Evolutionary conservation across 2,329 filamentous ascomycete species (phyloP).

Genomic region (Talaromyces sp.): DNA sequence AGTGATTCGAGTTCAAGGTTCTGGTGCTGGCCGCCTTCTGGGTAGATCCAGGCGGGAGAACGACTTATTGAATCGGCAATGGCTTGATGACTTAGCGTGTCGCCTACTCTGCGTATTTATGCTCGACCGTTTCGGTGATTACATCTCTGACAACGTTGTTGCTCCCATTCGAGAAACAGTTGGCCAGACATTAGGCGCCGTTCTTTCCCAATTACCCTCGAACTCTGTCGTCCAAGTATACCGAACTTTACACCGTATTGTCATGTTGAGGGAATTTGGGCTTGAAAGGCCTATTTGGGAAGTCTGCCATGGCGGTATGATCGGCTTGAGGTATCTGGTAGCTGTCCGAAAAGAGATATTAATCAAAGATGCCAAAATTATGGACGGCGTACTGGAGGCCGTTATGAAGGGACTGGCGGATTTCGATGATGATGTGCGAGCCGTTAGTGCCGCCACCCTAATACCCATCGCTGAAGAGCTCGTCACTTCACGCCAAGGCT

Average conservation of each 20-base stretch:
- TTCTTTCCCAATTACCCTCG: constrained; percentile 75
- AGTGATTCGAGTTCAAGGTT: constrained; percentile 84
- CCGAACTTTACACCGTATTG: constrained; percentile 75
- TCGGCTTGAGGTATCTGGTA: constrained; percentile 89
- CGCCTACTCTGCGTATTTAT: constrained; percentile 93
- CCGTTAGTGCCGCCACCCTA: constrained; percentile 93
- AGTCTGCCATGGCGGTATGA: constrained; percentile 96
- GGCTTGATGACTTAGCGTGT: constrained; percentile 93
- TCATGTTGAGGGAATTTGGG: constrained; percentile 80
- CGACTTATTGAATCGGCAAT: constrained; percentile 70
- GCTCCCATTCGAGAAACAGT: constrained; percentile 94
- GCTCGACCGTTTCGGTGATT: constrained; percentile 95
- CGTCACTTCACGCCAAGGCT: constrained; percentile 72
- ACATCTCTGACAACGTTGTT: constrained; percentile 94
- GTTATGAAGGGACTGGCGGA: constrained; percentile 95
- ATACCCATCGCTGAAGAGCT: constrained; percentile 96
- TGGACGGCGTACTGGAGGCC: constrained; percentile 85
- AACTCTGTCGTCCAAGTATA: constrained; percentile 81
- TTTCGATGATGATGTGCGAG: constrained; percentile 88
- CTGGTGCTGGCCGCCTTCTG: constrained; percentile 71
- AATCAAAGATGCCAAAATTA: constrained; percentile 73
- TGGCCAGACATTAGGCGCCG: constrained; percentile 85
- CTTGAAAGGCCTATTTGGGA: constrained; percentile 78
- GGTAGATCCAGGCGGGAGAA: constrained; percentile 70
- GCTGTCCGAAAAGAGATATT: constrained; percentile 90